These are phyloP conservation scores for Yarrowia osloensis DNA, from an alignment of 805 yeast species.

Conservation along the genomic window DNA sequence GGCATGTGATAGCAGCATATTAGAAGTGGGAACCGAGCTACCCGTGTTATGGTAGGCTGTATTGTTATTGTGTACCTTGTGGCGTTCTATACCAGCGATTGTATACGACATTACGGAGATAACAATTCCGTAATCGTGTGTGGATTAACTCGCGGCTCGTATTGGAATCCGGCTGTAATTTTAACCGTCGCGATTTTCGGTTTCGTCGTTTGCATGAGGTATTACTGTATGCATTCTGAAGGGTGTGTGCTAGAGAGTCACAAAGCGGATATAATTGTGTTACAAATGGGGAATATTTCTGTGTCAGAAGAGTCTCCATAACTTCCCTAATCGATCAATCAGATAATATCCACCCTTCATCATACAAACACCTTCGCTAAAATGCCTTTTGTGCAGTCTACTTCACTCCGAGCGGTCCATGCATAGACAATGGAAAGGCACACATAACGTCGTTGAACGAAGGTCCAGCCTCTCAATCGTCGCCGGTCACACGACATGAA, in stretches of 20 bases:
- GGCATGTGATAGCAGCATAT: not conserved
- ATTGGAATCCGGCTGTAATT: not conserved
- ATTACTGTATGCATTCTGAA: not conserved
- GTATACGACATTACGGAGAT: not conserved
- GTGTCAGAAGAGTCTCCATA: too few relatives aligned
- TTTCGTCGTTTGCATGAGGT: not conserved
- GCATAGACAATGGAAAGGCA: too few relatives aligned
- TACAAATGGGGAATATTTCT: not conserved
- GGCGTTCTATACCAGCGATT: too few relatives aligned
- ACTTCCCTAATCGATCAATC: not conserved
- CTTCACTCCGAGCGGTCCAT: too few relatives aligned
- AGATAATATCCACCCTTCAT: not conserved
- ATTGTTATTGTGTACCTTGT: too few relatives aligned
- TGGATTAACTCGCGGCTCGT: not conserved
- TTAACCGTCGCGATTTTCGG: not conserved
- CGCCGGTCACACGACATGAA: not conserved
- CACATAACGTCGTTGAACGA: too few relatives aligned
- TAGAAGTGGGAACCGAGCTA: too few relatives aligned
- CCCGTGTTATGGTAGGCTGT: too few relatives aligned
- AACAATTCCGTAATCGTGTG: not conserved
- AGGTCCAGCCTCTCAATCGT: too few relatives aligned
- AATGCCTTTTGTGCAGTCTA: too few relatives aligned
- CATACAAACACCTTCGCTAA: not conserved
- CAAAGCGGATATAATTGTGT: too few relatives aligned
- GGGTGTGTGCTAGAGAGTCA: too few relatives aligned